Evolutionary conservation across 2,329 filamentous ascomycete species (phyloP).

Genomic region (Xylariomycetidae sp.): DNA sequence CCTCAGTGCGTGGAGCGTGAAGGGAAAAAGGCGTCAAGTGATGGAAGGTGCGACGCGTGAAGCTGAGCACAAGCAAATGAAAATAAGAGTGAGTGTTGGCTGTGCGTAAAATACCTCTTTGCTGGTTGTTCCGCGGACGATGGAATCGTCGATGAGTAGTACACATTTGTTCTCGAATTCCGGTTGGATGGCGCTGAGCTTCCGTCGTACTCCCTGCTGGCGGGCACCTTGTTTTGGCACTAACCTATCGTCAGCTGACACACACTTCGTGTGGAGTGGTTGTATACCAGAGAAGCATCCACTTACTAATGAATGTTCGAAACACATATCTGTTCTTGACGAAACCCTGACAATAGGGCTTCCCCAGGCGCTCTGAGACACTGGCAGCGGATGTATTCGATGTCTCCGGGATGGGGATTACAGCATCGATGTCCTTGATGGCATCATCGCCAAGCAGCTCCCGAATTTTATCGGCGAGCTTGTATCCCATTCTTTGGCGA

Average conservation of each 20-base stretch:
- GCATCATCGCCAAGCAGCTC: slow-evolving; percentile 57
- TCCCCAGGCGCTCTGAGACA: slow-evolving; percentile 65
- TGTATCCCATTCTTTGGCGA: slow-evolving; percentile 71
- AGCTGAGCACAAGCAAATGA: too few species aligned
- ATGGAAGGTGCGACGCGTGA: too few species aligned
- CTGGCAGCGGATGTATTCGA: slow-evolving; percentile 68
- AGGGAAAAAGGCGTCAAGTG: too few species aligned
- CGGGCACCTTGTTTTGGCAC: slow-evolving; percentile 71
- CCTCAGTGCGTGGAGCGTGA: too few species aligned
- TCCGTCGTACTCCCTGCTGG: slow-evolving; percentile 82
- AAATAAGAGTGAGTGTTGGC: too few species aligned
- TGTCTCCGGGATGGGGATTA: slow-evolving; percentile 67
- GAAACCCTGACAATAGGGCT: slow-evolving; percentile 69
- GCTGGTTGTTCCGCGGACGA: slow-evolving; percentile 81
- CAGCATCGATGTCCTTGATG: slow-evolving; percentile 64
- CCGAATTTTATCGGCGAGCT: slow-evolving; percentile 64
- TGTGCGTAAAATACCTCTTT: slow-evolving; percentile 45
- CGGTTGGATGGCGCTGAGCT: slow-evolving; percentile 79
- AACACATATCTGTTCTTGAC: slow-evolving; percentile 79
- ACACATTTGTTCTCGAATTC: slow-evolving; percentile 82
- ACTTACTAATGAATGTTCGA: slow-evolving; percentile 65
- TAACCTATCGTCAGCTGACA: too few species aligned
- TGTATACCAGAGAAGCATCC: too few species aligned
- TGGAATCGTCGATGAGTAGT: slow-evolving; percentile 81
- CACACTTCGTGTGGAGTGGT: too few species aligned